Conservation (phyloP, 345 rosid species). For the Laguncularia racemosa region DNA sequence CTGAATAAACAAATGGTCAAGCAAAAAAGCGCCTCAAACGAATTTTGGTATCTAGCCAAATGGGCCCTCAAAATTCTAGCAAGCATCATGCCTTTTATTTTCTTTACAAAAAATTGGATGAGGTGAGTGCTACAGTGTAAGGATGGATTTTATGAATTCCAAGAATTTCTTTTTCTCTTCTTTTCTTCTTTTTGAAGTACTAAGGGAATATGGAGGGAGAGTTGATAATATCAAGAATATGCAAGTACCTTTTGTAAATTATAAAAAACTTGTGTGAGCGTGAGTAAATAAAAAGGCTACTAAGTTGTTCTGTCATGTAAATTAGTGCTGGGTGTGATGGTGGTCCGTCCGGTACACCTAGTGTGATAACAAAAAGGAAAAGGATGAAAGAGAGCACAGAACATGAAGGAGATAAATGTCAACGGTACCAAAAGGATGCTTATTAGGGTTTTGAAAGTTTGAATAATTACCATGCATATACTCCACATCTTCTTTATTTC, state of each 20-base stretch:
- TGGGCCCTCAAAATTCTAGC: neutral
- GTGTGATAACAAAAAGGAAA: conserved; percentile 15
- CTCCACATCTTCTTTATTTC: conserved; percentile 10
- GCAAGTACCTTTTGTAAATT: conserved; percentile 30
- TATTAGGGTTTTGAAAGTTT: conserved; percentile 20
- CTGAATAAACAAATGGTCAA: too few species aligned
- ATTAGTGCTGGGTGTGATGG: conserved; percentile 42
- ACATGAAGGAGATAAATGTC: conserved; percentile 28
- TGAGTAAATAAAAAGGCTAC: conserved; percentile 26
- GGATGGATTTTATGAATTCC: conserved; percentile 22
- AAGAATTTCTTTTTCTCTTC: conserved; percentile 27
- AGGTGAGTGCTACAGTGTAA: too few species aligned
- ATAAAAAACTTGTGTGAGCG: conserved; percentile 17
- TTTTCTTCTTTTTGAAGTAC: conserved; percentile 15
- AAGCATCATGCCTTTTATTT: neutral
- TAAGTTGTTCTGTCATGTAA: conserved; percentile 31
- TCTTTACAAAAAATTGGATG: too few species aligned
- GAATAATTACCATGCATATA: conserved; percentile 10
- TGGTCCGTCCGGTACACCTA: conserved; percentile 32
- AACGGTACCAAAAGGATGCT: conserved; percentile 39
- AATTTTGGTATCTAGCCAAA: conserved; percentile 2
- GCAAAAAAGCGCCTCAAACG: conserved; percentile 3
- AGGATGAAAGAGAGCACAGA: conserved; percentile 1
- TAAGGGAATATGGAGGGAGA: conserved; percentile 8
- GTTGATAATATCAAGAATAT: conserved; percentile 15